Evolutionary conservation across 2,329 filamentous ascomycete genomes (phyloP), one percentile per base, ranked within the genome.

Genomic region (Geosmithia flava): DNA sequence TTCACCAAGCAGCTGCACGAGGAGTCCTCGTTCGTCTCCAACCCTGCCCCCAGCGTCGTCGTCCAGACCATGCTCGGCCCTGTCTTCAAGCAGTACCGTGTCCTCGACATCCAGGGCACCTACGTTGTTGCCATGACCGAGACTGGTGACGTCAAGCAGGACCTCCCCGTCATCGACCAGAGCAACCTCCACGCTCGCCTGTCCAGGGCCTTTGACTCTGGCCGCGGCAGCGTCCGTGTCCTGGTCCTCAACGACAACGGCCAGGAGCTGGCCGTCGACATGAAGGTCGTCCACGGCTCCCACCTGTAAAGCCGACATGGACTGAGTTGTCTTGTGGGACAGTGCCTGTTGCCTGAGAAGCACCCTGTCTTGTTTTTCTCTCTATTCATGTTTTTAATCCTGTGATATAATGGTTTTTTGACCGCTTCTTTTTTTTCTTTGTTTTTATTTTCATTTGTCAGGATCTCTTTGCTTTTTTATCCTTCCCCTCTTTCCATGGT

Each of bases 71-170:
- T 98, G 89, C 86, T 95, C 58, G 93, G 91, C 61, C 93, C 93
- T 55, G 83, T 97, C 75, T 96, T 97, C 88, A 97, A 97, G 88
- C 93, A 97, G 80, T 98, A 98, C 85, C 90, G 93, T 64, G 91
- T 98, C 66, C 85, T 98, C 53, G 93, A 98, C 76, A 85, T 98
- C 58, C 83, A 89, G 69, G 87, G 95, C 57, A 90, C 79, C 59
- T 60, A 83, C 61, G 71, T 98, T 63, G 88, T 94, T 57, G 90
- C 90, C 76, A 97, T 98, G 90, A 98, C 93, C 66, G 93, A 98
- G 85, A 87, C 84, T 56, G 90, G 93, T 61, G 91, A 98, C 67
- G 89, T 98, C 78, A 97, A 97, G 86, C 90, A 95, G 74, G 81
- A 80, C 60, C 78, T 98, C 51, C 80, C 87, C 51, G 88, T 98